These are phyloP conservation scores for Aurinia saxatilis DNA, from an alignment of 345 rosid genomes.

Conservation along the genomic window DNA sequence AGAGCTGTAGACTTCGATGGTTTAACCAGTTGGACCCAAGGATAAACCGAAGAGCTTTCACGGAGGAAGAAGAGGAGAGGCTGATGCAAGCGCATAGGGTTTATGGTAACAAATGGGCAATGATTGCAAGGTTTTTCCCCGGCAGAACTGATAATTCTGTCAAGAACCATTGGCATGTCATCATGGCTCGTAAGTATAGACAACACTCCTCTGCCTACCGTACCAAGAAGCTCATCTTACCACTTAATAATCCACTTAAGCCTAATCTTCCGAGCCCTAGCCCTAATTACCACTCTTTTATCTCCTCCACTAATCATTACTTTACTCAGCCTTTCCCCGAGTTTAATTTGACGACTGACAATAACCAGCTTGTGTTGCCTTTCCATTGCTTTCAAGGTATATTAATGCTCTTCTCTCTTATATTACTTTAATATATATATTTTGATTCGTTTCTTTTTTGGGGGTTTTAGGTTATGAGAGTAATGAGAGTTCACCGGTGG, in stretches of 20 bases:
- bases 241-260: neutral
- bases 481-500: conserved; percentile 6
- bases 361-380: conserved; percentile 20
- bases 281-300: conserved; percentile 14
- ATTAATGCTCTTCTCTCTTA: neutral
- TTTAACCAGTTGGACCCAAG: conserved; percentile 96
- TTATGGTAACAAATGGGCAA: conserved; percentile 98
- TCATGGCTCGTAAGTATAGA: conserved; percentile 94
- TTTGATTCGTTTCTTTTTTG: neutral
- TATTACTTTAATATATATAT: too few relatives aligned
- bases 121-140: conserved; percentile 94
- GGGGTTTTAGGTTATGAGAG: conserved; percentile 17
- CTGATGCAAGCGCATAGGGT: conserved; percentile 89
- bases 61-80: conserved; percentile 93
- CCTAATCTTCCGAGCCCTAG: conserved; percentile 18
- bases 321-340: conserved; percentile 24
- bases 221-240: conserved; percentile 48
- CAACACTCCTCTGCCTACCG: conserved; percentile 77
- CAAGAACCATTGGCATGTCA: conserved; percentile 98
- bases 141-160: conserved; percentile 99
- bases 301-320: conserved; percentile 16
- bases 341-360: conserved; percentile 11
- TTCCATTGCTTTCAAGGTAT: conserved; percentile 31
- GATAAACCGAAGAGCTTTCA: conserved; percentile 83
- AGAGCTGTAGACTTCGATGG: conserved; percentile 96